phyloP scores from a whole-genome alignment of 495 filamentous ascomycete species.

The Trichoderma reesei region DNA sequence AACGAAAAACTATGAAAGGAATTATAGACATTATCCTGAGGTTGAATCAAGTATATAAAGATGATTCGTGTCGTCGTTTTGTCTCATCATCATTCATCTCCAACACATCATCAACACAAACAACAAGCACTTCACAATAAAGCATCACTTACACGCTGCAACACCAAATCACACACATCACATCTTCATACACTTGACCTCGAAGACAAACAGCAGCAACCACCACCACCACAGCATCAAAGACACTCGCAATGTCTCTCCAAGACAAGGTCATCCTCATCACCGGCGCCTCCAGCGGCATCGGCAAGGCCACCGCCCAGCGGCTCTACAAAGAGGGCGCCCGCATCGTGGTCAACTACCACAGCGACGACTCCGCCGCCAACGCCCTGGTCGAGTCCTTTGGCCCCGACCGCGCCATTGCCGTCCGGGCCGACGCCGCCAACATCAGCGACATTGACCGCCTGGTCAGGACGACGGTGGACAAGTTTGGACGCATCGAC shows the following conservation, averaged over 20 bases:
- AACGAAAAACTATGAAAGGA: neutral
- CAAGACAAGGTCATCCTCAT: constrained; percentile 51
- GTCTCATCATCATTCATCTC: neutral
- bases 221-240: no score
- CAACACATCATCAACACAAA: neutral
- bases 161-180: neutral
- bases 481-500: constrained; percentile 57
- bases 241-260: constrained; percentile 27
- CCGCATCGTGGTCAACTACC: constrained; percentile 56
- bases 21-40: neutral
- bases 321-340: constrained; percentile 48
- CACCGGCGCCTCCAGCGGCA: constrained; percentile 40
- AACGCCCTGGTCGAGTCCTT: constrained; percentile 44
- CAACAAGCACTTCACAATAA: neutral
- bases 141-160: neutral
- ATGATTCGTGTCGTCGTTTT: neutral
- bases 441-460: constrained; percentile 46
- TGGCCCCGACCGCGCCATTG: constrained; percentile 40
- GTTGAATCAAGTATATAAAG: neutral
- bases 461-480: constrained; percentile 52
- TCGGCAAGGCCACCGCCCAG: neutral
- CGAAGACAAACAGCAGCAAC: neutral
- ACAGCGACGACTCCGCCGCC: constrained; percentile 42
- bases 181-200: neutral
- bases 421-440: constrained; percentile 55